phyloP scores from a whole-genome alignment of 2,329 filamentous ascomycete genomes.

The Clarireedia monteithiana region DNA sequence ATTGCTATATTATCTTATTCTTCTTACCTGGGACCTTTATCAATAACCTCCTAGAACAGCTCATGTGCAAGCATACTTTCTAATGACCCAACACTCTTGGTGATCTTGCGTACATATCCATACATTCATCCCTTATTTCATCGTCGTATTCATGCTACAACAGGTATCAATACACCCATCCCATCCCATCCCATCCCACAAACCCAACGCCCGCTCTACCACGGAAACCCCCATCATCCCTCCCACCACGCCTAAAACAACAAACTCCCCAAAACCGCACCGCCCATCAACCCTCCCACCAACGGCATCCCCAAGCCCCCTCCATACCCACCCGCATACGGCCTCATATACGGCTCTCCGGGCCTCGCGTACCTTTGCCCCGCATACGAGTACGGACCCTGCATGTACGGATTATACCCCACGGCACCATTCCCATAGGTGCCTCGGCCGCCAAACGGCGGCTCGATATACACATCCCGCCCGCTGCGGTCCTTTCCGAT shows the following conservation, averaged over 20 bases:
- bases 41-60: no score
- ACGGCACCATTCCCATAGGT: conserved; percentile 25
- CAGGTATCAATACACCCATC: not conserved
- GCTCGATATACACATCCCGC: conserved; percentile 50
- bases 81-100: not conserved
- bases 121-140: not conserved
- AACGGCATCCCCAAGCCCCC: conserved; percentile 39
- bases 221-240: not conserved
- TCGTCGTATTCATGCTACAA: no score
- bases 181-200: not conserved
- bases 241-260: conserved; percentile 19
- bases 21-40: no score
- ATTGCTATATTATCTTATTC: no score
- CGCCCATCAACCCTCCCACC: conserved; percentile 37
- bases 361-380: conserved; percentile 41
- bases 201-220: not conserved
- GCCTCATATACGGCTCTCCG: conserved; percentile 37
- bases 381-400: conserved; percentile 38
- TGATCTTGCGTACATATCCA: not conserved
- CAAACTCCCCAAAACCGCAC: conserved; percentile 38
- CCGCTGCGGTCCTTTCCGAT: conserved; percentile 46
- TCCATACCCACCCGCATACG: conserved; percentile 36
- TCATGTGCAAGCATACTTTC: not conserved
- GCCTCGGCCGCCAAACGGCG: conserved; percentile 32
- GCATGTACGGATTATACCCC: conserved; percentile 38